phyloP scores from a whole-genome alignment of 225 moss, liverwort and hornwort genomes.

The Polytrichum formosum region DNA sequence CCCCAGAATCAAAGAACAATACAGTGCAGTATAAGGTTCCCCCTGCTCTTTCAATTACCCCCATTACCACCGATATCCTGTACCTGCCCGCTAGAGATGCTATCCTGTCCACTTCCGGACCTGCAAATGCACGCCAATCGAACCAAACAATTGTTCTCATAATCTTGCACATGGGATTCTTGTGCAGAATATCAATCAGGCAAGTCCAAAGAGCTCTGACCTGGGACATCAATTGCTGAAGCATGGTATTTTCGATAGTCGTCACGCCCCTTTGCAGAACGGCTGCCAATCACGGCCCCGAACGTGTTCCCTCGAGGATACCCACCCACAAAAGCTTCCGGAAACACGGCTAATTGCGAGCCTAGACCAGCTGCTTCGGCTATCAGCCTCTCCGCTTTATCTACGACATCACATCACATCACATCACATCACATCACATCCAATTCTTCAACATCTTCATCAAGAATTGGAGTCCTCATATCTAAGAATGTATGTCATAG shows the following conservation, averaged over 20 bases:
- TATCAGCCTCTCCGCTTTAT: constrained; percentile 63
- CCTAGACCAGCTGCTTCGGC: constrained; percentile 53
- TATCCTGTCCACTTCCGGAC: constrained; percentile 64
- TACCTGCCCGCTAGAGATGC: constrained; percentile 48
- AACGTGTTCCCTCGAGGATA: constrained; percentile 64
- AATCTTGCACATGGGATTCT: no score
- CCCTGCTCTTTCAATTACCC: constrained; percentile 52
- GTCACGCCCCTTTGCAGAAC: constrained; percentile 57
- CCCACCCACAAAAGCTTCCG: constrained; percentile 78
- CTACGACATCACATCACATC: constrained; percentile 13
- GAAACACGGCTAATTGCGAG: constrained; percentile 68
- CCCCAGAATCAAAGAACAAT: constrained; percentile 52
- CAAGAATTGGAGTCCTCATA: no score
- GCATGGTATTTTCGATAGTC: constrained; percentile 66
- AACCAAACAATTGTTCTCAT: background rate
- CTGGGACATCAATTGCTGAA: constrained; percentile 71
- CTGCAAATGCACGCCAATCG: constrained; percentile 21
- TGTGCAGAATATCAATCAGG: no score
- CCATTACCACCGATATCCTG: constrained; percentile 52
- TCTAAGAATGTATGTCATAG: background rate
- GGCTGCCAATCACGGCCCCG: constrained; percentile 56
- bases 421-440: background rate
- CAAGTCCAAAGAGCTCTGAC: constrained; percentile 18
- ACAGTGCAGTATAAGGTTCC: constrained; percentile 64
- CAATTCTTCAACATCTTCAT: background rate